Percentiles rank a stretch among this genome's conserved stretches.
Conservation (phyloP, 2,329 filamentous ascomycete species). For the Colletotrichum abscissum region DNA sequence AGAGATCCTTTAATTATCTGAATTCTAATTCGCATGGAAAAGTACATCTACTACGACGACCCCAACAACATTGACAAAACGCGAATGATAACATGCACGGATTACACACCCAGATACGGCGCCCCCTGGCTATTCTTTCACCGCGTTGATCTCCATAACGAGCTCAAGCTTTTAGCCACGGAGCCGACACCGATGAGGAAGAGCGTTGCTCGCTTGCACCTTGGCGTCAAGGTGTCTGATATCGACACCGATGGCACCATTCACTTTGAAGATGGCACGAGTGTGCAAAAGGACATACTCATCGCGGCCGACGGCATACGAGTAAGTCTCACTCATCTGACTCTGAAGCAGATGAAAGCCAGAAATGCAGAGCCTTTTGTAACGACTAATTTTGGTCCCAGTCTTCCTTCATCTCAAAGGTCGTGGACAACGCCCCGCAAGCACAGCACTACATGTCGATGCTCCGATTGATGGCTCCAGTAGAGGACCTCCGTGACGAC, state of each 20-base stretch:
- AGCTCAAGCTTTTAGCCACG: slow-evolving; percentile 3
- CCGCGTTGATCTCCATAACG: slow-evolving; percentile 9
- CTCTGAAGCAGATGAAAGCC: too few relatives aligned
- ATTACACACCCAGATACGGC: background rate
- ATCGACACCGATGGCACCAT: background rate
- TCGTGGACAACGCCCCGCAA: background rate
- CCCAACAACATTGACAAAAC: background rate
- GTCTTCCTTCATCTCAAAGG: background rate
- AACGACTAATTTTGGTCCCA: background rate
- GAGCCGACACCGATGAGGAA: background rate
- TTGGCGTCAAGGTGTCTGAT: background rate
- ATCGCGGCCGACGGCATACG: slow-evolving; percentile 10
- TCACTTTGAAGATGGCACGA: background rate
- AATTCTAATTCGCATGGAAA: background rate
- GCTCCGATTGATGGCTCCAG: background rate
- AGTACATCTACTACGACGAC: background rate
- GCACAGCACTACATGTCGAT: background rate
- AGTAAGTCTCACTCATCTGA: background rate
- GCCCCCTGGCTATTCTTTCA: slow-evolving; percentile 6
- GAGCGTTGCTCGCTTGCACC: background rate
- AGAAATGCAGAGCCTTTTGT: too few relatives aligned
- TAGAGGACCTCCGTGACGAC: background rate
- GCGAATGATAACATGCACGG: background rate
- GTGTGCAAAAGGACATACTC: background rate
- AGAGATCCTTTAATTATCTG: background rate